A percentile compares a stretch with the other conserved stretches of the same genome.
Conservation (phyloP, 441 rosid species). For the Eruca vesicaria region DNA sequence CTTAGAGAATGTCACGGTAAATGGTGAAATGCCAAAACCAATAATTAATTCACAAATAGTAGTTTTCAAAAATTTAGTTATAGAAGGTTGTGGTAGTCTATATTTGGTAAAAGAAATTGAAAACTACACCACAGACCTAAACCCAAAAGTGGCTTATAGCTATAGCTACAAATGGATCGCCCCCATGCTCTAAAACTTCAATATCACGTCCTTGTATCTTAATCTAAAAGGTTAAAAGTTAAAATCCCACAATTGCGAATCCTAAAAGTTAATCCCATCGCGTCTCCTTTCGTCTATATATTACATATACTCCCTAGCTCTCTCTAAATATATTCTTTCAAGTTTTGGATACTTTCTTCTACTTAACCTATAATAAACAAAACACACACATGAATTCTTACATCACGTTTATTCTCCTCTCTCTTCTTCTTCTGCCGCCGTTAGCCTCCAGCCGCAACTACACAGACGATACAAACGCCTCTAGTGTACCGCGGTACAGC, state of each 20-base stretch:
- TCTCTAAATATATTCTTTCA: background rate
- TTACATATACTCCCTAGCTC: background rate
- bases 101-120: background rate
- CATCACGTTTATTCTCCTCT: slow-evolving; percentile 3
- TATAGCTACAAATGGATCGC: background rate
- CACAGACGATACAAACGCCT: slow-evolving; percentile 13
- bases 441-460: slow-evolving; percentile 17
- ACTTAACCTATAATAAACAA: background rate
- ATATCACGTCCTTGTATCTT: slow-evolving; percentile 8
- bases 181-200: background rate
- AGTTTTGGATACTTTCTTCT: background rate
- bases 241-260: background rate
- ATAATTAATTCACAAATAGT: background rate
- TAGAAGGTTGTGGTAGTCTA: background rate
- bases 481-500: background rate
- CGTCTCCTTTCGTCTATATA: background rate
- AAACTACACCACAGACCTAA: background rate
- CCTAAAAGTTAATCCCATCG: background rate
- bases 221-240: background rate
- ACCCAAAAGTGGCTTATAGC: background rate
- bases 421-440: background rate
- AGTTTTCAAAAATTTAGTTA: background rate
- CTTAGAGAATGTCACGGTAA: background rate
- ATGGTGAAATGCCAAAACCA: background rate
- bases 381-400: slow-evolving; percentile 15